Percentiles rank a stretch among this genome's conserved stretches.
Evolutionary conservation across 2,329 filamentous ascomycete species (phyloP).

Genomic region (Penicillium palitans): DNA sequence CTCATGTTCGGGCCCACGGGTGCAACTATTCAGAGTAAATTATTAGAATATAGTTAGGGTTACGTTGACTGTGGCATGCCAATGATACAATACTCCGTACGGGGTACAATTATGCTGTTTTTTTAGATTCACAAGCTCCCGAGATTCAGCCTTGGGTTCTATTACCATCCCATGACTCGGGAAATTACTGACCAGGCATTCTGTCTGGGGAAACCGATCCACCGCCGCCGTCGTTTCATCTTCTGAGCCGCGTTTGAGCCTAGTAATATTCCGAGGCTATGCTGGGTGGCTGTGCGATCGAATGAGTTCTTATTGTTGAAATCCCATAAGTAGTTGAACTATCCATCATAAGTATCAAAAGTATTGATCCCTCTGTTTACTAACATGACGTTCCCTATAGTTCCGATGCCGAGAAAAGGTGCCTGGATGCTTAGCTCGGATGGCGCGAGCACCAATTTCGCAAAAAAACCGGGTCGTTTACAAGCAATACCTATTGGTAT

Average conservation of each 20-base stretch:
- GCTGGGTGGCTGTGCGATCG: slow-evolving; percentile 3
- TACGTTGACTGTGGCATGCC: background rate
- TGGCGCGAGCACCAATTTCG: slow-evolving; percentile 6
- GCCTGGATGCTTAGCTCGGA: slow-evolving; percentile 3
- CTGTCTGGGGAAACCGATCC: slow-evolving; percentile 12
- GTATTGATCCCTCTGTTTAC: background rate
- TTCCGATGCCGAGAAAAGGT: background rate
- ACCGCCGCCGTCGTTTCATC: slow-evolving; percentile 14
- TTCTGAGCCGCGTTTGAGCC: slow-evolving; percentile 12
- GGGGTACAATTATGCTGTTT: background rate
- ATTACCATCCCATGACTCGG: background rate
- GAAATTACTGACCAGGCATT: background rate
- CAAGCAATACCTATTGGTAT: background rate
- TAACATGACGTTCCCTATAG: background rate
- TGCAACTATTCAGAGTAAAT: background rate
- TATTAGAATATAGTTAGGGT: background rate
- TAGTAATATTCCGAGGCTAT: slow-evolving; percentile 9
- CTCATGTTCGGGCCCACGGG: background rate
- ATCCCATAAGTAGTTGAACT: background rate
- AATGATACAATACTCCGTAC: background rate
- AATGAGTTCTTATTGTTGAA: background rate
- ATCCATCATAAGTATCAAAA: background rate
- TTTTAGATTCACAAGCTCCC: background rate
- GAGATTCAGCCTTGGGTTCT: slow-evolving; percentile 9
- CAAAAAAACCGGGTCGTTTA: background rate